These are phyloP conservation scores for Martiniozyma abietophila DNA, from an alignment of 805 yeast genomes.

Conservation along the genomic window DNA sequence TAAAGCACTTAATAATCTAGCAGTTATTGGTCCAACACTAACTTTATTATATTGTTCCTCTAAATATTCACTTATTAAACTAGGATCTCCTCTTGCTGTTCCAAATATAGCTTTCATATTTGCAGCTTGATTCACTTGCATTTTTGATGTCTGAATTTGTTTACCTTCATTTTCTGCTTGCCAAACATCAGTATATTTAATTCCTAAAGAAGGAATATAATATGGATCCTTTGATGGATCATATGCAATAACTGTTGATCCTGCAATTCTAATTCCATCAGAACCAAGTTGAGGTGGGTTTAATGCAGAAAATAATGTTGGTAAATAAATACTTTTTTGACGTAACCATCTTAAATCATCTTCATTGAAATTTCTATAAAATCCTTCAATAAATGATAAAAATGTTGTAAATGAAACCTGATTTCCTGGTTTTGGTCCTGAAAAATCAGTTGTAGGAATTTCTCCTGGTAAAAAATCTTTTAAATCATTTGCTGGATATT, in stretches of 20 bases:
- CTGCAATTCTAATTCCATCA: slow-evolving; percentile 5
- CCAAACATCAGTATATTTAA: slow-evolving; percentile 77
- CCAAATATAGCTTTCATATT: slow-evolving; percentile 18
- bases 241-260: slow-evolving; percentile 2
- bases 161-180: slow-evolving; percentile 56
- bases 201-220: slow-evolving; percentile 79
- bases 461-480: slow-evolving; percentile 74
- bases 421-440: slow-evolving; percentile 73
- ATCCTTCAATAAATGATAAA: slow-evolving; percentile 77
- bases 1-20: slow-evolving; percentile 75
- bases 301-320: slow-evolving; percentile 4
- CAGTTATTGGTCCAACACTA: slow-evolving; percentile 86
- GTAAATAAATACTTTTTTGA: slow-evolving; percentile 29
- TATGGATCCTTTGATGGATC: slow-evolving; percentile 37
- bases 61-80: slow-evolving; percentile 41
- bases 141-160: slow-evolving; percentile 19
- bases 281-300: slow-evolving; percentile 5
- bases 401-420: slow-evolving; percentile 91
- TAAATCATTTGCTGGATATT: slow-evolving; percentile 77
- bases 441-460: slow-evolving; percentile 80
- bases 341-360: slow-evolving; percentile 74
- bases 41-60: slow-evolving; percentile 53
- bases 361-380: slow-evolving; percentile 63
- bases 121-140: slow-evolving; percentile 17
- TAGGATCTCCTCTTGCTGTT: slow-evolving; percentile 45